Conservation (phyloP, 371 early-diverging fungal genomes). For the Mucor circinelloides region DNA sequence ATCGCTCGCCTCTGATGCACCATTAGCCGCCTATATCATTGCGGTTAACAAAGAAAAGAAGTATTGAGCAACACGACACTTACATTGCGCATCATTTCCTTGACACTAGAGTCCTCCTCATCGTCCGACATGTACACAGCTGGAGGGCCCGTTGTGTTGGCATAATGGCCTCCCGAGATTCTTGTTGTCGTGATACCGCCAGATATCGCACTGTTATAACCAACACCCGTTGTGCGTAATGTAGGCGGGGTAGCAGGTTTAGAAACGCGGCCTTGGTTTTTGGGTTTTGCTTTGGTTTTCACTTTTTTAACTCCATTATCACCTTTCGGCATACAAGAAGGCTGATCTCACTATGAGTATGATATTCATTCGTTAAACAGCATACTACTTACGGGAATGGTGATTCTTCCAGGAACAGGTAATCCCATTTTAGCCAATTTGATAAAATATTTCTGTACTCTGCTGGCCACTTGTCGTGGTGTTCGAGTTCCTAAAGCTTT, state of each 20-base stretch:
- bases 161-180: constrained; percentile 64
- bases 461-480: constrained; percentile 65
- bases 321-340: constrained; percentile 38
- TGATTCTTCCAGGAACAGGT: constrained; percentile 65
- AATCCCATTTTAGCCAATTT: constrained; percentile 66
- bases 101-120: constrained; percentile 53
- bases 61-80: not conserved
- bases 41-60: not conserved
- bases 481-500: constrained; percentile 64
- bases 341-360: constrained; percentile 27
- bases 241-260: constrained; percentile 23
- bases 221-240: constrained; percentile 36
- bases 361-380: too few species aligned
- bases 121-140: constrained; percentile 69
- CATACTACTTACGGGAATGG: constrained; percentile 47
- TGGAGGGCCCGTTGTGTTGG: constrained; percentile 51
- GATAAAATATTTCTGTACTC: constrained; percentile 72
- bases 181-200: constrained; percentile 43
- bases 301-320: constrained; percentile 5
- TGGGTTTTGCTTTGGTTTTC: constrained; percentile 8
- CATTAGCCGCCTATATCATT: not conserved
- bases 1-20: constrained; percentile 10
- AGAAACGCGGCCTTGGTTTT: not conserved
- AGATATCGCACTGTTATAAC: constrained; percentile 47
- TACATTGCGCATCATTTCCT: constrained; percentile 51